These are phyloP conservation scores for Beauveria sp. DNA, from an alignment of 2,329 filamentous ascomycete species.

Conservation along the genomic window DNA sequence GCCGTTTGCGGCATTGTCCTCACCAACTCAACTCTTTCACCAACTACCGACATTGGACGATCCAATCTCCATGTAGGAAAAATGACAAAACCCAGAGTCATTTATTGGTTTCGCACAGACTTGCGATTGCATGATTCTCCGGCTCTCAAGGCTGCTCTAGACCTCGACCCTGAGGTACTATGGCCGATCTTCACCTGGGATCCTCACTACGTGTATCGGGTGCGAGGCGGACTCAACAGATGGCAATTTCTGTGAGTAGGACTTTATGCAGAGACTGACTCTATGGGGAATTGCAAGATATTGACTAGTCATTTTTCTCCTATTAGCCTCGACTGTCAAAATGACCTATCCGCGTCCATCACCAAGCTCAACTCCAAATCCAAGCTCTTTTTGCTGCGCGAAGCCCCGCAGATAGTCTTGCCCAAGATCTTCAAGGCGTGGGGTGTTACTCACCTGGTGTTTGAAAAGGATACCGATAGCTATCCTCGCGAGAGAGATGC, in stretches of 20 bases:
- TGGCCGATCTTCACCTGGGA: constrained; percentile 79
- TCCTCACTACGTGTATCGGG: constrained; percentile 69
- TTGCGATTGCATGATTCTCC: constrained; percentile 71
- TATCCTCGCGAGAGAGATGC: constrained; percentile 61
- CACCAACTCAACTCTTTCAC: neutral
- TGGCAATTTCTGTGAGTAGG: constrained; percentile 59
- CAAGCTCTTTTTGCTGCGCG: constrained; percentile 64
- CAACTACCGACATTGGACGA: neutral
- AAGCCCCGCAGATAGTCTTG: constrained; percentile 63
- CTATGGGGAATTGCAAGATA: neutral
- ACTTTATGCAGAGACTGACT: neutral
- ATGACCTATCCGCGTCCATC: constrained; percentile 60
- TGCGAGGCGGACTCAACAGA: constrained; percentile 62
- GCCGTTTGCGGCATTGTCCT: neutral
- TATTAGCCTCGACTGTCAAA: constrained; percentile 61
- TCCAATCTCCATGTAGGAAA: too few relatives aligned
- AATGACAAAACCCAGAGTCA: constrained; percentile 40
- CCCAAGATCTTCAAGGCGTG: constrained; percentile 67
- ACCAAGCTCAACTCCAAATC: constrained; percentile 62
- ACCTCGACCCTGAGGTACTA: constrained; percentile 58
- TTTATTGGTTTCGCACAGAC: constrained; percentile 77
- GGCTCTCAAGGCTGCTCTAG: constrained; percentile 62
- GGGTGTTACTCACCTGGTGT: constrained; percentile 68
- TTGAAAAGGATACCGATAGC: constrained; percentile 71
- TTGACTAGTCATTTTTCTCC: neutral